Base-by-base conservation (phyloP, 2,329 filamentous ascomycete genomes). In the Pseudogymnoascus sp. region DNA sequence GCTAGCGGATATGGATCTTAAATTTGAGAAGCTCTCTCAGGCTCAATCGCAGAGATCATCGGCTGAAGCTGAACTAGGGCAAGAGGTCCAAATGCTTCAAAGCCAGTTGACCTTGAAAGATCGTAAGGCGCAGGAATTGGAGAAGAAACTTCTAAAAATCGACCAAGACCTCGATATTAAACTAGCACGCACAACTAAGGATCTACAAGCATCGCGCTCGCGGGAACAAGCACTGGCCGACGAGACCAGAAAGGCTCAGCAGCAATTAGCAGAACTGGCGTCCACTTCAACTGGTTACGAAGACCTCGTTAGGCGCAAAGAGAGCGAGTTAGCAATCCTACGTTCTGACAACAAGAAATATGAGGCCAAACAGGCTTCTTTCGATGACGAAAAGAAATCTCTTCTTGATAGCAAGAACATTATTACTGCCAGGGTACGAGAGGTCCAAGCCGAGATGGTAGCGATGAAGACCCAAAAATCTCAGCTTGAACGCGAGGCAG, bases 281-380 rank as follows among this genome's bases (percentile, higher is more conserved):
- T 85, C 90, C 56, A 96, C 92, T 0, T 96, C 92, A 0, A 95
- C 91, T 0, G 90, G 92, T 69, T 97, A 96, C 65, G 94, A 99
- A 73, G 92, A 97, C 67, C 82, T 97, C 41, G 88, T 99, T 21
- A 83, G 91, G 21, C 86, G 89, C 61, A 99, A 97, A 71, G 94
- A 99, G 70, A 96, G 92, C 71, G 95, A 99, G 70, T 77, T 99
- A 18, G 82, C 87, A 0, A 80, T 97, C 48, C 79, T 97, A 33
- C 90, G 91, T 66, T 84, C 85, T 9, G 94, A 99, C 71, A 83
- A 92, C 64, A 89, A 88, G 71, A 90, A 87, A 64, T 86, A 88
- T 65, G 89, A 96, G 70, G 83, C 85, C 58, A 92, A 96, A 67
- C 88, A 87, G 28, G 85, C 84, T 63, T 80, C 79, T 12, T 84